phyloP scores from a whole-genome alignment of 2,329 filamentous ascomycete species.

The Trichoderma sp. region DNA sequence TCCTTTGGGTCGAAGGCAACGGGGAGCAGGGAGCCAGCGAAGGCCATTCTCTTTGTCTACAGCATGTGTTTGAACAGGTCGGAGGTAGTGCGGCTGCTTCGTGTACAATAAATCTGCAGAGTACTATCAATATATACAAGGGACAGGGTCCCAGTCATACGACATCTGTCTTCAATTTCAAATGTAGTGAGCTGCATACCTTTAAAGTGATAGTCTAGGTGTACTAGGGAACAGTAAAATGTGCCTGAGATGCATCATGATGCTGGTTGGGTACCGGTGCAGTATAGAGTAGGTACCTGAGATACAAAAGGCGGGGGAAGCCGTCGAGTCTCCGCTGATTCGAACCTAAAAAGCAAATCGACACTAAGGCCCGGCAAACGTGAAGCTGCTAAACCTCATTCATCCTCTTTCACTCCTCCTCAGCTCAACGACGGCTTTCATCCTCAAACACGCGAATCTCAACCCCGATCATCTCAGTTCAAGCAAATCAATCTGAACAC shows the following conservation, averaged over 20 bases:
- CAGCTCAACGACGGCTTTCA: background rate
- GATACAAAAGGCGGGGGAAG: background rate
- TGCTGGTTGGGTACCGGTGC: too few relatives aligned
- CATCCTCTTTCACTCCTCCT: background rate
- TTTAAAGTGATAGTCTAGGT: too few relatives aligned
- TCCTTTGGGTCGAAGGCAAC: conserved; percentile 1
- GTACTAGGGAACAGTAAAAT: too few relatives aligned
- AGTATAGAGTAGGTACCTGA: background rate
- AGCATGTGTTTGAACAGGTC: conserved; percentile 9
- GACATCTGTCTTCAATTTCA: background rate
- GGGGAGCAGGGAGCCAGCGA: conserved; percentile 3
- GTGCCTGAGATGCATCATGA: background rate
- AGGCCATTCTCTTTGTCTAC: conserved; percentile 5
- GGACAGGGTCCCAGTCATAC: conserved; percentile 19
- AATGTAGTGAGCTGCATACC: too few relatives aligned
- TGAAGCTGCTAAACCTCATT: conserved; percentile 6
- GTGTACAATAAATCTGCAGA: conserved; percentile 26
- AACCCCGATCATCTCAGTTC: background rate
- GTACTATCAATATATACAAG: conserved; percentile 13
- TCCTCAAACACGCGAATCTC: background rate
- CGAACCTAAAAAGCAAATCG: conserved; percentile 1
- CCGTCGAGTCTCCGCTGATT: conserved; percentile 6
- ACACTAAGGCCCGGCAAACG: conserved; percentile 1
- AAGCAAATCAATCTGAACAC: background rate
- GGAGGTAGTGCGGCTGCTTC: conserved; percentile 17